Percentiles rank a stretch among this genome's conserved stretches.
These are phyloP conservation scores for Suillus variegatus DNA, from an alignment of 768 basidiomycete species.

Conservation along the genomic window DNA sequence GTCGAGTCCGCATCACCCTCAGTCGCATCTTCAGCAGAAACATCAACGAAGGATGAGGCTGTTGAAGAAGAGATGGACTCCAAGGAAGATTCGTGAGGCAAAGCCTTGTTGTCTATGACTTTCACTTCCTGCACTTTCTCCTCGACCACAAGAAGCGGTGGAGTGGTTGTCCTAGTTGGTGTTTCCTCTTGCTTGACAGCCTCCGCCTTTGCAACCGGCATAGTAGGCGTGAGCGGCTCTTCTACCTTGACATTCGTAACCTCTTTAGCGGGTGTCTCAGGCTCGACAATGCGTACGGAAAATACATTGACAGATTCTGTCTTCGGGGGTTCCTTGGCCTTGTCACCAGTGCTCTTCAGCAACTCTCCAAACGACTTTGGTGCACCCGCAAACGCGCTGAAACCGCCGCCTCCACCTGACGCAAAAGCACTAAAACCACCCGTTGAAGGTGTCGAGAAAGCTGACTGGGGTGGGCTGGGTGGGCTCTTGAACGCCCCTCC, in stretches of 20 bases:
- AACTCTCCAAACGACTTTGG: slow-evolving; percentile 63
- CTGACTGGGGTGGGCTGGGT: slow-evolving; percentile 13
- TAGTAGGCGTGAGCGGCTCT: slow-evolving; percentile 13
- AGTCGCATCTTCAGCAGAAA: slow-evolving; percentile 30
- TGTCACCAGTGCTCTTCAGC: slow-evolving; percentile 43
- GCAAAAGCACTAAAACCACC: slow-evolving; percentile 31
- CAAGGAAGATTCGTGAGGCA: slow-evolving; percentile 18
- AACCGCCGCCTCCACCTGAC: slow-evolving; percentile 41
- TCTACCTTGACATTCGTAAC: neutral
- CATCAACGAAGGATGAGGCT: slow-evolving; percentile 52
- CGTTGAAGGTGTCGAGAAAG: slow-evolving; percentile 14
- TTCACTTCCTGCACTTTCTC: slow-evolving; percentile 3
- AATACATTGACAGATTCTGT: slow-evolving; percentile 20
- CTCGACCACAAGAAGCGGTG: neutral
- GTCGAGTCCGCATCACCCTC: slow-evolving; percentile 32
- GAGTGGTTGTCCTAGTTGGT: neutral
- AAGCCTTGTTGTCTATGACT: slow-evolving; percentile 15
- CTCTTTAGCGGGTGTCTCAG: neutral
- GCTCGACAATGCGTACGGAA: slow-evolving; percentile 1
- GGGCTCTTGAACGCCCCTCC: slow-evolving; percentile 21
- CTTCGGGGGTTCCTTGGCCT: slow-evolving; percentile 14
- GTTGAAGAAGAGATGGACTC: slow-evolving; percentile 42
- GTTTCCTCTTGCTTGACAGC: neutral
- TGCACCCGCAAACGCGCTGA: slow-evolving; percentile 51
- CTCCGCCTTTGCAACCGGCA: neutral